Evolutionary conservation across 1,139 yeast species (phyloP).

Genomic region (Oligophagozyma castellii): DNA sequence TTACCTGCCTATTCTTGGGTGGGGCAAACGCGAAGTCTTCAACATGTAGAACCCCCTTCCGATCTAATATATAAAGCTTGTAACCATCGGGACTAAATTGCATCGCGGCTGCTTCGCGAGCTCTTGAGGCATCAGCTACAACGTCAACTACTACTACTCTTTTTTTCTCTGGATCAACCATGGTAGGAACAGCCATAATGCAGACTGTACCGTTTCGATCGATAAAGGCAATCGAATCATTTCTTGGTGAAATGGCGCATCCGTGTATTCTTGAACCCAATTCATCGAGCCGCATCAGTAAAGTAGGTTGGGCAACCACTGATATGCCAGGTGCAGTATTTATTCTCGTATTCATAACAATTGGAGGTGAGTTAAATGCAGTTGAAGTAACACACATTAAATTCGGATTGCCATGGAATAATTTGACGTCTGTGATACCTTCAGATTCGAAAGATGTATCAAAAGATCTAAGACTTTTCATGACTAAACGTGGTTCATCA

Average conservation of each 20-base stretch:
- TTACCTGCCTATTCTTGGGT: constrained; percentile 66
- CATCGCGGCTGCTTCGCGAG: constrained; percentile 60
- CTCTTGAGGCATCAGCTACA: constrained; percentile 58
- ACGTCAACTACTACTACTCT: constrained; percentile 64
- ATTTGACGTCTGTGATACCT: constrained; percentile 75
- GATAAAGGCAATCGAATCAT: constrained; percentile 70
- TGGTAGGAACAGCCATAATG: constrained; percentile 51
- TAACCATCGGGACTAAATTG: constrained; percentile 73
- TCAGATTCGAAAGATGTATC: constrained; percentile 63
- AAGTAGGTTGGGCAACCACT: constrained; percentile 39
- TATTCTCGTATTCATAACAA: constrained; percentile 43
- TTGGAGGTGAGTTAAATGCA: constrained; percentile 47
- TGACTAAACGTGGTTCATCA: constrained; percentile 53
- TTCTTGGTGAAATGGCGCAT: constrained; percentile 68
- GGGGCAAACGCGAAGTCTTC: constrained; percentile 83
- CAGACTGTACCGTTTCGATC: constrained; percentile 68
- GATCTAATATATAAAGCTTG: constrained; percentile 57
- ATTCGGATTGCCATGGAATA: constrained; percentile 46
- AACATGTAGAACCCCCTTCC: constrained; percentile 64
- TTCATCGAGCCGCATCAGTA: constrained; percentile 52
- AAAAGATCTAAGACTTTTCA: constrained; percentile 47
- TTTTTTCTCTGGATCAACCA: constrained; percentile 37
- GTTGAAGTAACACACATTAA: constrained; percentile 46
- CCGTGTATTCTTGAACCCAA: constrained; percentile 71
- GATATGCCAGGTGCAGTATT: constrained; percentile 26